These are phyloP conservation scores for Suhomyces vadensis DNA, from an alignment of 805 yeast species.

Conservation along the genomic window DNA sequence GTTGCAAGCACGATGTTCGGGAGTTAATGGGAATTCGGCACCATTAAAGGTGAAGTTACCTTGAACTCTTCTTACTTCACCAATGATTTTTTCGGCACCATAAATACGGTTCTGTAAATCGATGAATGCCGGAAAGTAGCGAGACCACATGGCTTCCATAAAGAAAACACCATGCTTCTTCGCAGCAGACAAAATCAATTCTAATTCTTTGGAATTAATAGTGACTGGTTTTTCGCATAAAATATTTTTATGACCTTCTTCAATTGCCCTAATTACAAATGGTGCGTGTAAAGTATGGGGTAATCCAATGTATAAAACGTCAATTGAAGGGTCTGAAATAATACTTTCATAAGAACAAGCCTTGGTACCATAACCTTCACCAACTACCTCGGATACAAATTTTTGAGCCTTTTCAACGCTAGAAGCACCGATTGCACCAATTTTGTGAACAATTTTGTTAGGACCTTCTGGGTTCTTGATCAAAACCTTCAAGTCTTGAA, in stretches of 20 bases:
- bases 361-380: conserved; percentile 18
- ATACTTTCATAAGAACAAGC: conserved; percentile 44
- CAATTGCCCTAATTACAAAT: conserved; percentile 43
- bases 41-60: conserved; percentile 45
- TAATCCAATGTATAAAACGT: conserved; percentile 54
- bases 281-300: conserved; percentile 55
- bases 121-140: conserved; percentile 49
- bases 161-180: conserved; percentile 43
- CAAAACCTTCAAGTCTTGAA: conserved; percentile 33
- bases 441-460: conserved; percentile 29
- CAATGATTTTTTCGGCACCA: conserved; percentile 44
- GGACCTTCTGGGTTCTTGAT: conserved; percentile 23
- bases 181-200: conserved; percentile 45
- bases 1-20: conserved; percentile 43
- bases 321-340: conserved; percentile 42
- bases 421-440: conserved; percentile 44
- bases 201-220: conserved; percentile 46
- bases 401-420: conserved; percentile 33
- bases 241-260: conserved; percentile 50
- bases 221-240: conserved; percentile 58
- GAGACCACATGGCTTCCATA: conserved; percentile 64
- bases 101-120: conserved; percentile 35
- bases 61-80: conserved; percentile 45
- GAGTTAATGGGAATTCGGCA: conserved; percentile 22
- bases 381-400: conserved; percentile 28